Evolutionary conservation across 2,329 filamentous ascomycete genomes (phyloP).

Genomic region (Cryphonectria parasitica): DNA sequence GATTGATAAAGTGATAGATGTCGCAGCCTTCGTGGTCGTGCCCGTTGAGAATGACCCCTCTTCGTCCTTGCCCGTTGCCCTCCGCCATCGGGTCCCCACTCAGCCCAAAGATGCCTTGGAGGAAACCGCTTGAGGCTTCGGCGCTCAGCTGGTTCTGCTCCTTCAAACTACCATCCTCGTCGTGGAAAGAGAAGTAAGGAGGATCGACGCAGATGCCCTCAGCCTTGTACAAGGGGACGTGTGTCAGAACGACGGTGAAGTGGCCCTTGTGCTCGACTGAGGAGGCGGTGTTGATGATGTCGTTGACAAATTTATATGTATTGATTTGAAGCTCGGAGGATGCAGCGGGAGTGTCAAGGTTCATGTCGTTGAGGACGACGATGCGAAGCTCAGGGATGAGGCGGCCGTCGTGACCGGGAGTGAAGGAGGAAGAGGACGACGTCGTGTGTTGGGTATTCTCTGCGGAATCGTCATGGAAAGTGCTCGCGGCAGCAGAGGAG

Average conservation of each 20-base stretch:
- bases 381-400: slow-evolving; percentile 74
- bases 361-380: slow-evolving; percentile 89
- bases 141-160: slow-evolving; percentile 90
- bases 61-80: slow-evolving; percentile 66
- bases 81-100: slow-evolving; percentile 63
- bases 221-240: slow-evolving; percentile 87
- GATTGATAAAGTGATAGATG: slow-evolving; percentile 79
- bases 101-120: slow-evolving; percentile 84
- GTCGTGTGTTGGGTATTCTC: not conserved
- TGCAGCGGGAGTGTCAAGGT: slow-evolving; percentile 82
- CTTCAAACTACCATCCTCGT: slow-evolving; percentile 68
- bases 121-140: slow-evolving; percentile 72
- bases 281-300: slow-evolving; percentile 64
- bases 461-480: slow-evolving; percentile 35
- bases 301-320: slow-evolving; percentile 78
- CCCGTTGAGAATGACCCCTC: slow-evolving; percentile 83
- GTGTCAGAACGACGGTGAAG: slow-evolving; percentile 86
- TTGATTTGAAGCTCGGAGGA: slow-evolving; percentile 69
- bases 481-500: slow-evolving; percentile 43
- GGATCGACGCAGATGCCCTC: slow-evolving; percentile 81
- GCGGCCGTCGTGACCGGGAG: slow-evolving; percentile 49
- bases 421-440: slow-evolving; percentile 40
- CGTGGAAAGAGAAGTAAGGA: slow-evolving; percentile 81
- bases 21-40: slow-evolving; percentile 97
- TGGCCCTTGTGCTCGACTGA: slow-evolving; percentile 65